Evolutionary conservation across 106 monocot species (phyloP).

Genomic region (Allium sativum): DNA sequence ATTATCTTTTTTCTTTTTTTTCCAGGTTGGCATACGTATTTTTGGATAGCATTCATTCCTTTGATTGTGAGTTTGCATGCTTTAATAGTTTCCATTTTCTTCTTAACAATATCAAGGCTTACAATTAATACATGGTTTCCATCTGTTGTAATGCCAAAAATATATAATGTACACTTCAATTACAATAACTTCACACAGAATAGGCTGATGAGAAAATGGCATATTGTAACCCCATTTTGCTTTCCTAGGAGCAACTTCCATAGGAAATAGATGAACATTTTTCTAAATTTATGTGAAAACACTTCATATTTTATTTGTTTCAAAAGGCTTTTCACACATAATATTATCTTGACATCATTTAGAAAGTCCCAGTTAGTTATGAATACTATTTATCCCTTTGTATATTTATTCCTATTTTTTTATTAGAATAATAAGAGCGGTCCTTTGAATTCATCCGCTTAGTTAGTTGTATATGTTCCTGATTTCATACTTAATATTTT

Average conservation of each 20-base stretch:
- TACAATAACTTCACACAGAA: not conserved
- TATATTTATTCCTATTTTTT: too few relatives aligned
- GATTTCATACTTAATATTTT: too few relatives aligned
- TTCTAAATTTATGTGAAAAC: too few relatives aligned
- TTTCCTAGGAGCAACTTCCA: not conserved
- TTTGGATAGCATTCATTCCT: conserved; percentile 45
- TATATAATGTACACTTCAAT: not conserved
- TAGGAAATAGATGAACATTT: too few relatives aligned
- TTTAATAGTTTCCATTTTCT: not conserved
- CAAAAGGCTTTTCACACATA: too few relatives aligned
- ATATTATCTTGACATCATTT: too few relatives aligned
- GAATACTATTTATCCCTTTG: too few relatives aligned
- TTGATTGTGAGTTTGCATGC: conserved; percentile 27
- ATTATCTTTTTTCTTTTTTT: not conserved
- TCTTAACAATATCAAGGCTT: not conserved
- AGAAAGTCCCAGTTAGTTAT: too few relatives aligned
- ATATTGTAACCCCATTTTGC: not conserved
- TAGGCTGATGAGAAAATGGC: not conserved
- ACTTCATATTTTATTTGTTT: too few relatives aligned
- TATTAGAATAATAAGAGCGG: too few relatives aligned
- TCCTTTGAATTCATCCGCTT: too few relatives aligned
- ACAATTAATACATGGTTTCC: not conserved
- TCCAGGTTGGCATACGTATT: conserved; percentile 48
- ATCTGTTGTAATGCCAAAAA: not conserved
- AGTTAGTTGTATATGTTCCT: too few relatives aligned